These are phyloP conservation scores for Ceratocystis papillata DNA, from an alignment of 2,329 filamentous ascomycete species.

Conservation along the genomic window DNA sequence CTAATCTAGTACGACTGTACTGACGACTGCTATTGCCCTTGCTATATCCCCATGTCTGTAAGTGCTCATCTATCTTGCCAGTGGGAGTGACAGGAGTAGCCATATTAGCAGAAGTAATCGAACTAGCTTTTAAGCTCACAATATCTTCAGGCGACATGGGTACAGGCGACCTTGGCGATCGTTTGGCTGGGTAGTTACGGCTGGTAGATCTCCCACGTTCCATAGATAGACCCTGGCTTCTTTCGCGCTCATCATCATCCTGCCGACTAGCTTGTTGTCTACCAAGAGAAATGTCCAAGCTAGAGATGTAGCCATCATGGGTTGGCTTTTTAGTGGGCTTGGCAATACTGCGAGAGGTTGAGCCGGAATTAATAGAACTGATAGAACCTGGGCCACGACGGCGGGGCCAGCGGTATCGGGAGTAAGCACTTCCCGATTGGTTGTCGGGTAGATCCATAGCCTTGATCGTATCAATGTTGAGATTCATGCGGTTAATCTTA, in stretches of 20 bases:
- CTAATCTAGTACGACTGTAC: neutral
- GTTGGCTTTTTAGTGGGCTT: slow-evolving; percentile 48
- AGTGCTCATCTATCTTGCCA: slow-evolving; percentile 27
- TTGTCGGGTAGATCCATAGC: slow-evolving; percentile 6
- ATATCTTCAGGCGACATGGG: slow-evolving; percentile 90
- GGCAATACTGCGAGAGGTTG: slow-evolving; percentile 43
- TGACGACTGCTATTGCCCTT: slow-evolving; percentile 29
- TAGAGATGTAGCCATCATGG: slow-evolving; percentile 71
- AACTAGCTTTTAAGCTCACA: slow-evolving; percentile 41
- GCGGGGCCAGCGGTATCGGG: slow-evolving; percentile 47
- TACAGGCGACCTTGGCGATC: slow-evolving; percentile 81
- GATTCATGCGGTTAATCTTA: slow-evolving; percentile 44
- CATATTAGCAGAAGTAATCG: slow-evolving; percentile 25
- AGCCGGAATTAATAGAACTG: slow-evolving; percentile 47
- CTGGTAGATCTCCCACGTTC: slow-evolving; percentile 57
- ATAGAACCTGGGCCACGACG: slow-evolving; percentile 44
- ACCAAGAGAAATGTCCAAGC: slow-evolving; percentile 64
- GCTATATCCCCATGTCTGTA: slow-evolving; percentile 40
- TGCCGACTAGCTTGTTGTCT: slow-evolving; percentile 25
- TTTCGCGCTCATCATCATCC: neutral
- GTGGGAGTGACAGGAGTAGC: neutral
- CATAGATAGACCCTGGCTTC: slow-evolving; percentile 49
- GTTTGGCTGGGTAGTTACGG: slow-evolving; percentile 60
- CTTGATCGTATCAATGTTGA: slow-evolving; percentile 38
- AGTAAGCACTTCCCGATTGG: slow-evolving; percentile 44